Base-by-base conservation (phyloP, 345 rosid genomes). In the Clarkia xantiana region DNA sequence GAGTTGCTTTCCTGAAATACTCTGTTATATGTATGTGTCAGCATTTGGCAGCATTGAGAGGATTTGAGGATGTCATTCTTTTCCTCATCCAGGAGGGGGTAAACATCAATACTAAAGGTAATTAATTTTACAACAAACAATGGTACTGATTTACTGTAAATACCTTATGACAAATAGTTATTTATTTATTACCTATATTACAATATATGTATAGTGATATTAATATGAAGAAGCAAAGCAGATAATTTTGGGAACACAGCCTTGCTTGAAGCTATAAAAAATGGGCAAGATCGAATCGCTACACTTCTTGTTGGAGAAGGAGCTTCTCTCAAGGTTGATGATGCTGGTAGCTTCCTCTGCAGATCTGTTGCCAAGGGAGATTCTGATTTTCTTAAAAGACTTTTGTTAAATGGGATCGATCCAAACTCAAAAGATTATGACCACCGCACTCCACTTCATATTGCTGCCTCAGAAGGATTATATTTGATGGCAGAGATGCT, bases 21-120 rank as follows among this genome's bases (percentile, higher is more conserved):
- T 29, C 36, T 29, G 2, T 10, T 29, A 29, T 29, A 29, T 29
- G 8, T 29, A 1, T 29, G 36, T 63, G 42, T 63, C 73, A 91
- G 99, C 99, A 91, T 74, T 86, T 87, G 67, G 87, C 95, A 15
- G 90, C 94, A 57, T 73, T 76, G 10, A 82, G 79, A 69, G 99
- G 96, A 42, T 74, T 70, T 3, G 94, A 78, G 60, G 93, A 86
- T 57, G 70, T 84, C 50, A 51, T 78, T 4, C 61, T 34, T 47
- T 80, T 82, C 65, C 94, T 91, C 56, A 59, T 87, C 52, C 73
- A 73, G 20, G 71, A 77, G 59, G 65, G 80, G 43, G 80, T 82
- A 13, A 74, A 84, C 45, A 65, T 84, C 54, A 71, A 75, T 66
- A 56, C 55, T 41, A 84, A 76, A 80, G 98, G 98, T 86, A 44